These are phyloP conservation scores for Fusarium nygamai DNA, from an alignment of 2,329 filamentous ascomycete genomes.

Conservation along the genomic window DNA sequence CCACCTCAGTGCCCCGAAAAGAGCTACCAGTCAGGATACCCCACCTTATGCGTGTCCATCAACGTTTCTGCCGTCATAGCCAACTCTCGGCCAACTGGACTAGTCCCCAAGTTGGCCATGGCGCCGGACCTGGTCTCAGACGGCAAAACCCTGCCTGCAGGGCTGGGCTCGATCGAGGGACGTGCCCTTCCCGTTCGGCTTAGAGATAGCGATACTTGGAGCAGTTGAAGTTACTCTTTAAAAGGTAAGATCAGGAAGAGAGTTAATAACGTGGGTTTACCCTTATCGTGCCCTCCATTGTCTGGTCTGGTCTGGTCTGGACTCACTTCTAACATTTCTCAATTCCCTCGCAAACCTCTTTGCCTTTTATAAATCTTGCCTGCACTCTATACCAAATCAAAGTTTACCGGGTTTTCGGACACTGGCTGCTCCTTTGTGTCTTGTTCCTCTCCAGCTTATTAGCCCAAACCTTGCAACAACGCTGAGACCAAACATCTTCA, in stretches of 20 bases:
- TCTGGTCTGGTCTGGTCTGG: conserved; percentile 17
- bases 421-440: conserved; percentile 15
- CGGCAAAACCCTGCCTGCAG: conserved; percentile 37
- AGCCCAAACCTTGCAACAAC: conserved; percentile 34
- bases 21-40: conserved; percentile 10
- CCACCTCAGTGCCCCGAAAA: not conserved
- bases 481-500: conserved; percentile 33
- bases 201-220: conserved; percentile 27
- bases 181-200: conserved; percentile 39
- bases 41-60: conserved; percentile 31
- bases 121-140: conserved; percentile 23
- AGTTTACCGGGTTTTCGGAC: conserved; percentile 31
- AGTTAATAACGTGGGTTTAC: conserved; percentile 39
- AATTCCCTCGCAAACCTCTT: conserved; percentile 15
- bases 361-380: not conserved
- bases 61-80: conserved; percentile 34
- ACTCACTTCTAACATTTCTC: conserved; percentile 17
- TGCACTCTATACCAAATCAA: conserved; percentile 16
- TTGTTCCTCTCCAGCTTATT: conserved; percentile 31
- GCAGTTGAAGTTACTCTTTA: conserved; percentile 19
- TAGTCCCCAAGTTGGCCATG: conserved; percentile 35
- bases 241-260: conserved; percentile 29
- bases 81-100: conserved; percentile 27
- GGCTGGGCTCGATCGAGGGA: conserved; percentile 31
- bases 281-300: conserved; percentile 33